Base-by-base conservation (phyloP, 805 yeast genomes). In the Yarrowia hollandica region DNA sequence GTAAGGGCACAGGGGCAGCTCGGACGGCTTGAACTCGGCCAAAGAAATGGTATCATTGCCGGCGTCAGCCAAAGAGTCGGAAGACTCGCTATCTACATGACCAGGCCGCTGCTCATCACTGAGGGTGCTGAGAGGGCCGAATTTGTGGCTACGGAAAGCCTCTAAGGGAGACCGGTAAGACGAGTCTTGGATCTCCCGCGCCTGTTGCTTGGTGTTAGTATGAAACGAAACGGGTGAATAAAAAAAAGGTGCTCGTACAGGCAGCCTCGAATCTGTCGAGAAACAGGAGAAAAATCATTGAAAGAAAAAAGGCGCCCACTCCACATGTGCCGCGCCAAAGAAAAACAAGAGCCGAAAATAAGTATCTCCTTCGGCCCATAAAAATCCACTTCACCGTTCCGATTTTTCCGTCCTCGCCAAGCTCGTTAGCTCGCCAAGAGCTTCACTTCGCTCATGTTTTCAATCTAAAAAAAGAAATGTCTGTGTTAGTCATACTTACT, bases 61-160 rank as follows among this genome's bases (percentile, higher is more conserved):
- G 34, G 35, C n/a, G 35, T 14, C 35, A 28, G 33, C 48, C 31
- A 11, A 11, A 16, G 33, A 41, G 48, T 44, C 35, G 35, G 34
- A 10, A 2, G 34, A 30, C 35, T 30, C 35, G 23, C 52, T 44
- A 44, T 48, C 55, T 48, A 48, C 55, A 48, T 48, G 55, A 15
- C 5, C n/a, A 14, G 21, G 55, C 39, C 48, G 48, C 48, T 10
- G 9, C 30, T 26, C 22, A 18, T 30, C 30, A 25, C 46, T 15
- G 31, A 25, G 48, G 1, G 48, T 16, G 33, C 33, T 12, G 33
- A 41, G 33, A 25, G 58, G 58, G 14, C 58, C 35, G 26, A 52
- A 52, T 21, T 52, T 52, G 58, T 52, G 58, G 58, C 58, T 52
- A 15, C 58, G 42, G 44, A 52, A 52, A 26, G 44, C 58, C 58